phyloP scores from a whole-genome alignment of 2,329 filamentous ascomycete species.

The Colletotrichum sp. region DNA sequence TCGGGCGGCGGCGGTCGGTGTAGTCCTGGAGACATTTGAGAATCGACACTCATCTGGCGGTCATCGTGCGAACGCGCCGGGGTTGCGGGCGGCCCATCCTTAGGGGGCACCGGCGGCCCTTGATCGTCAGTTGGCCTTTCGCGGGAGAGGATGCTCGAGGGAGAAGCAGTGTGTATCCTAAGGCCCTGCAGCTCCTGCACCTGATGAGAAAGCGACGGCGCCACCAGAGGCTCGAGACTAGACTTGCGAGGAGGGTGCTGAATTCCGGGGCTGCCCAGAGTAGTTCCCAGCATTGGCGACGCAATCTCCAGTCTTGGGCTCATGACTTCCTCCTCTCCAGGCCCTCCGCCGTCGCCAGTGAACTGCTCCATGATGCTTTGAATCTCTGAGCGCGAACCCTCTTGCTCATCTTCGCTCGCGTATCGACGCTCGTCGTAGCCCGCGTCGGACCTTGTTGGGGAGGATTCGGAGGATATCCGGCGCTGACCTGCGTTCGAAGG shows the following conservation, averaged over 20 bases:
- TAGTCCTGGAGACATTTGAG: constrained; percentile 51
- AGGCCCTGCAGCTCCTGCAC: constrained; percentile 52
- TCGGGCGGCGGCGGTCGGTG: constrained; percentile 74
- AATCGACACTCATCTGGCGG: constrained; percentile 32
- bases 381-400: constrained; percentile 83
- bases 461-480: constrained; percentile 46
- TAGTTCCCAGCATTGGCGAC: constrained; percentile 77
- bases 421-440: constrained; percentile 63
- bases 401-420: constrained; percentile 66
- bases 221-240: constrained; percentile 76
- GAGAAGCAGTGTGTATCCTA: constrained; percentile 39
- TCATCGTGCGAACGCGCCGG: constrained; percentile 43
- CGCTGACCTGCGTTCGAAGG: constrained; percentile 60
- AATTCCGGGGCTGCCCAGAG: constrained; percentile 64
- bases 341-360: constrained; percentile 73
- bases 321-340: constrained; percentile 85
- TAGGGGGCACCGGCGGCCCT: constrained; percentile 64
- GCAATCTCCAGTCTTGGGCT: constrained; percentile 84
- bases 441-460: constrained; percentile 60
- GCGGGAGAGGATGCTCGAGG: constrained; percentile 39
- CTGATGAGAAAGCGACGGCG: constrained; percentile 51
- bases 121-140: constrained; percentile 48
- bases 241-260: constrained; percentile 84
- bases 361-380: constrained; percentile 99
- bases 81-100: constrained; percentile 55